Evolutionary conservation across 2,329 filamentous ascomycete genomes (phyloP).

Genomic region (Apiospora saccharicola): DNA sequence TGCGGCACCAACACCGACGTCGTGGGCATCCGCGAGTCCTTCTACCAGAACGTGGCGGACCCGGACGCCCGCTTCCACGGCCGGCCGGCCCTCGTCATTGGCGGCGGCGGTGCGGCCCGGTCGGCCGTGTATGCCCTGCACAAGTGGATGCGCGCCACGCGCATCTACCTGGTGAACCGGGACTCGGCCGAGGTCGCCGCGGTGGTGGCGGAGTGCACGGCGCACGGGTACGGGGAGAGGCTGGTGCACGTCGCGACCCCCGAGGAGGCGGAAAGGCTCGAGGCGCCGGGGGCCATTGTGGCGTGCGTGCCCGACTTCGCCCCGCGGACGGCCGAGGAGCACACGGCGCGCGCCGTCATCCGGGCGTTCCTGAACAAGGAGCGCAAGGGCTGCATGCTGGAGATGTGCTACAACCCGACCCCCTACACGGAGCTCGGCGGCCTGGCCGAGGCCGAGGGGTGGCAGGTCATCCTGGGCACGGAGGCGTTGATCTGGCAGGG

Average conservation of each 20-base stretch:
- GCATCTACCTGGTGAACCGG: constrained; percentile 81
- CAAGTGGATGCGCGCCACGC: constrained; percentile 71
- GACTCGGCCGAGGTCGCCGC: constrained; percentile 71
- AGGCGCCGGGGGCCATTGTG: constrained; percentile 71
- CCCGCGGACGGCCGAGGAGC: constrained; percentile 71
- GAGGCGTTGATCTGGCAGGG: constrained; percentile 83
- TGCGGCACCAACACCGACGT: constrained; percentile 86
- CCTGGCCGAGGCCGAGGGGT: constrained; percentile 67
- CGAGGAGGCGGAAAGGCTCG: constrained; percentile 64
- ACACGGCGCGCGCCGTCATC: constrained; percentile 62
- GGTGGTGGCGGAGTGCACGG: constrained; percentile 69
- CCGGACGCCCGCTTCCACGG: constrained; percentile 58
- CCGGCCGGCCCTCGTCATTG: constrained; percentile 75
- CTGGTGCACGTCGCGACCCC: constrained; percentile 68
- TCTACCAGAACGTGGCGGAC: constrained; percentile 62
- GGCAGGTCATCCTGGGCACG: constrained; percentile 78
- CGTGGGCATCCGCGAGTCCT: constrained; percentile 77
- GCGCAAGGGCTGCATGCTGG: constrained; percentile 73
- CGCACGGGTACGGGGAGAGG: constrained; percentile 64
- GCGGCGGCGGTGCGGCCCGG: constrained; percentile 80
- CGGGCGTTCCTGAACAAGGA: constrained; percentile 56
- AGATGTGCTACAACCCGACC: constrained; percentile 85
- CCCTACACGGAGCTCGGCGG: constrained; percentile 72
- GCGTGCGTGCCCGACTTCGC: constrained; percentile 79
- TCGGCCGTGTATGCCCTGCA: constrained; percentile 79